Conservation (phyloP, 192 early-diverging fungal genomes). For the Coemansia sp. region DNA sequence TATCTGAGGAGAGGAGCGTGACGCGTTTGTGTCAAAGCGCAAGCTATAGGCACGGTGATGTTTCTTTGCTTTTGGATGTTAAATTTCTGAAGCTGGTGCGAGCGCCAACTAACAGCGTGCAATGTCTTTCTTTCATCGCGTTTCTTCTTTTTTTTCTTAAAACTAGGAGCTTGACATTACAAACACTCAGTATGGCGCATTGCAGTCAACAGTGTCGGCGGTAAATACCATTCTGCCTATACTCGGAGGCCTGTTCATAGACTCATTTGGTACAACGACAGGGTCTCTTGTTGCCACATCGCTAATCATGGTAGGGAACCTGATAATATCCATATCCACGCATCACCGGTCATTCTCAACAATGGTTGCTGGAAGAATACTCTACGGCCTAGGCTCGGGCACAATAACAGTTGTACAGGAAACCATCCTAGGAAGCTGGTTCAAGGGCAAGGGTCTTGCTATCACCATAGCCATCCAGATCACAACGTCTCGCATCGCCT, state of each 20-base stretch:
- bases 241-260: slow-evolving; percentile 62
- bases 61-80: too few species aligned
- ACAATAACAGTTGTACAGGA: slow-evolving; percentile 81
- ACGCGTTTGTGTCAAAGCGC: not conserved
- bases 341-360: slow-evolving; percentile 44
- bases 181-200: slow-evolving; percentile 64
- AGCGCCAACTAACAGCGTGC: too few species aligned
- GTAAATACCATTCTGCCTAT: slow-evolving; percentile 62
- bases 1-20: not conserved
- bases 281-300: slow-evolving; percentile 59
- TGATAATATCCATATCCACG: slow-evolving; percentile 56
- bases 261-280: slow-evolving; percentile 62
- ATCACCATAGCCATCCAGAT: slow-evolving; percentile 70
- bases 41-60: too few species aligned
- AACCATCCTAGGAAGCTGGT: slow-evolving; percentile 78
- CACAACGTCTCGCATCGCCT: slow-evolving; percentile 69
- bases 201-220: slow-evolving; percentile 65
- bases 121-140: not conserved
- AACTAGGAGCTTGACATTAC: slow-evolving; percentile 62
- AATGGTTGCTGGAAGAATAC: slow-evolving; percentile 59
- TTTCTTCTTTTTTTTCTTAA: slow-evolving; percentile 9
- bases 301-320: slow-evolving; percentile 59
- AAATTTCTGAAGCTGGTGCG: too few species aligned
- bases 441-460: slow-evolving; percentile 66
- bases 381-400: slow-evolving; percentile 71